Conservation (phyloP, 2,329 filamentous ascomycete species). For the Trichoderma oligosporum region DNA sequence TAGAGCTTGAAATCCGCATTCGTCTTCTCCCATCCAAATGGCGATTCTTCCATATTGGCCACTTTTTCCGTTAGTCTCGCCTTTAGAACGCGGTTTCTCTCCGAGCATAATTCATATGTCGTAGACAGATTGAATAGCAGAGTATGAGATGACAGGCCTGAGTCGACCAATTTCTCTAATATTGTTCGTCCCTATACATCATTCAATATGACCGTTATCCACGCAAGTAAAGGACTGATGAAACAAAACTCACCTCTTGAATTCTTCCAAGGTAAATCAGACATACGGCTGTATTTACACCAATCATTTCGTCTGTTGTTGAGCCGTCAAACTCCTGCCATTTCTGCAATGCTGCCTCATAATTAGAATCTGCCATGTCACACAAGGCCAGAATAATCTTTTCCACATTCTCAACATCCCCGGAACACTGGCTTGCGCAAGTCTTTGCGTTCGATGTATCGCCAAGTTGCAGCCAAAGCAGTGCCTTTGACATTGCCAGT, state of each 20-base stretch:
- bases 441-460: constrained; percentile 64
- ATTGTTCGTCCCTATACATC: constrained; percentile 56
- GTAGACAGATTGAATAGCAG: constrained; percentile 87
- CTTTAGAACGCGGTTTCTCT: constrained; percentile 69
- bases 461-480: constrained; percentile 76
- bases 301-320: constrained; percentile 62
- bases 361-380: constrained; percentile 74
- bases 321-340: constrained; percentile 54
- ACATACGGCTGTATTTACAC: constrained; percentile 80
- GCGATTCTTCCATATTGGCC: constrained; percentile 53
- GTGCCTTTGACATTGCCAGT: constrained; percentile 49
- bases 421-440: constrained; percentile 41
- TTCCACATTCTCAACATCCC: constrained; percentile 36
- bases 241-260: constrained; percentile 55
- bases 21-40: constrained; percentile 64
- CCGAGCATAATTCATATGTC: constrained; percentile 86
- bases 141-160: constrained; percentile 67
- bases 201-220: not conserved
- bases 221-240: not conserved
- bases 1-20: constrained; percentile 75
- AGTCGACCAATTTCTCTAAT: constrained; percentile 62
- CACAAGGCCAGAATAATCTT: constrained; percentile 64
- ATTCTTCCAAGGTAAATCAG: constrained; percentile 77
- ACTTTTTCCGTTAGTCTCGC: constrained; percentile 65
- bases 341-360: constrained; percentile 56